phyloP scores from a whole-genome alignment of 371 early-diverging fungal genomes.

The Mortierella sp. region DNA sequence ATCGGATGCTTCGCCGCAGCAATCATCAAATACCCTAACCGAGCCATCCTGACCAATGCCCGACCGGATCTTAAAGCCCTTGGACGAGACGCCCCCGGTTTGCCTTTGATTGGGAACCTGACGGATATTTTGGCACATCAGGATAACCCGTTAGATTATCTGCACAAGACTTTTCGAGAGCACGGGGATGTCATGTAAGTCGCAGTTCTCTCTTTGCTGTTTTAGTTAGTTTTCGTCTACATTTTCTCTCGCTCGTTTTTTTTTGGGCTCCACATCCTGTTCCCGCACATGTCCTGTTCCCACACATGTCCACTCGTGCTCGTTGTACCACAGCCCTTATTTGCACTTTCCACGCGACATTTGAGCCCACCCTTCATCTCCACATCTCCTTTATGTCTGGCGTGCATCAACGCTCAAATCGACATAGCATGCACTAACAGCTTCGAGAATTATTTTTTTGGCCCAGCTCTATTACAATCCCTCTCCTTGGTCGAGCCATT shows the following conservation, averaged over 20 bases:
- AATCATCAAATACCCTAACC: slow-evolving; percentile 25
- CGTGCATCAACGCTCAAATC: not conserved
- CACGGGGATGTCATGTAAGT: slow-evolving; percentile 21
- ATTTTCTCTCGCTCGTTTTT: not conserved
- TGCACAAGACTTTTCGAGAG: not conserved
- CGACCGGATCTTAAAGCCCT: slow-evolving; percentile 8
- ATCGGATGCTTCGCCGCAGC: slow-evolving; percentile 5
- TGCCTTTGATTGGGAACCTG: slow-evolving; percentile 15
- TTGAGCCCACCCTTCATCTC: not conserved
- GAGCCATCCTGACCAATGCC: slow-evolving; percentile 9
- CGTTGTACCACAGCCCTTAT: not conserved
- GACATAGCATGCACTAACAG: not conserved
- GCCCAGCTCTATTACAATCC: slow-evolving; percentile 7
- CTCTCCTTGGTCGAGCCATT: slow-evolving; percentile 16
- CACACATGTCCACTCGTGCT: not conserved
- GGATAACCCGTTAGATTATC: not conserved
- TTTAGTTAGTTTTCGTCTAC: not conserved
- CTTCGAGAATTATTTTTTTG: not conserved
- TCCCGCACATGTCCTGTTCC: not conserved
- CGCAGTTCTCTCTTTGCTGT: not conserved
- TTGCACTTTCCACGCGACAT: not conserved
- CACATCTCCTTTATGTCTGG: not conserved
- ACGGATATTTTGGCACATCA: not conserved
- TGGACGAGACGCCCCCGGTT: not conserved
- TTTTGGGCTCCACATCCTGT: not conserved